These are phyloP conservation scores for Ajuga chamaepitys DNA, from an alignment of 257 asterid species.

Conservation along the genomic window DNA sequence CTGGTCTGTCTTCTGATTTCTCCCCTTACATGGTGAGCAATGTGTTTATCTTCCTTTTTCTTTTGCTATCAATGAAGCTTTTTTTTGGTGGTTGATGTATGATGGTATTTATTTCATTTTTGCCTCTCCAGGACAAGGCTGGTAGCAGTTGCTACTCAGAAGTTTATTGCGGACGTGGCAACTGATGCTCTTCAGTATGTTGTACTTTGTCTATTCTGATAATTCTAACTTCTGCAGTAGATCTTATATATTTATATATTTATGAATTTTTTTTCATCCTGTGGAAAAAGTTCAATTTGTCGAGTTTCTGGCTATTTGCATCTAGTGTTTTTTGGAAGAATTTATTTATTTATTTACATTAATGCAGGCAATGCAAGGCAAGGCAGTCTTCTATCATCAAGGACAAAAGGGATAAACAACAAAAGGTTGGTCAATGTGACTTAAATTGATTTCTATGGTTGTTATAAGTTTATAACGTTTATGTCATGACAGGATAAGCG, in stretches of 20 bases:
- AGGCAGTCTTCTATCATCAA: conserved; percentile 69
- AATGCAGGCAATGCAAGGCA: conserved; percentile 86
- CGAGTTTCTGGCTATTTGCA: neutral
- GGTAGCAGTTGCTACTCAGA: conserved; percentile 99
- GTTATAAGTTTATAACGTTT: conserved; percentile 15
- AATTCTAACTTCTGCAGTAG: neutral
- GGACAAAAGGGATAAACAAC: conserved; percentile 95
- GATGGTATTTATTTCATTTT: neutral
- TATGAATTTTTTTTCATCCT: neutral
- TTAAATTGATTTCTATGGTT: conserved; percentile 5
- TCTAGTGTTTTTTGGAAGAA: neutral
- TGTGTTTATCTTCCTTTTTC: neutral
- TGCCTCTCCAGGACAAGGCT: conserved; percentile 58
- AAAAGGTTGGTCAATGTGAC: conserved; percentile 48
- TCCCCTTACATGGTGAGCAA: neutral
- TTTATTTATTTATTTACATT: conserved; percentile 8
- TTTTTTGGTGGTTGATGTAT: neutral
- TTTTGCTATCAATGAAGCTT: neutral
- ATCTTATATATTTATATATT: neutral
- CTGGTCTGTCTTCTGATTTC: neutral
- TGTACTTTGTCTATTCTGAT: neutral
- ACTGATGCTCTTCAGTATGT: conserved; percentile 97
- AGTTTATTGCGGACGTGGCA: conserved; percentile 91
- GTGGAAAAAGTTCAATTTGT: neutral
- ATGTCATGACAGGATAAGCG: conserved; percentile 74